Conservation (phyloP, 495 filamentous ascomycete species). For the Penicillium lagena region DNA sequence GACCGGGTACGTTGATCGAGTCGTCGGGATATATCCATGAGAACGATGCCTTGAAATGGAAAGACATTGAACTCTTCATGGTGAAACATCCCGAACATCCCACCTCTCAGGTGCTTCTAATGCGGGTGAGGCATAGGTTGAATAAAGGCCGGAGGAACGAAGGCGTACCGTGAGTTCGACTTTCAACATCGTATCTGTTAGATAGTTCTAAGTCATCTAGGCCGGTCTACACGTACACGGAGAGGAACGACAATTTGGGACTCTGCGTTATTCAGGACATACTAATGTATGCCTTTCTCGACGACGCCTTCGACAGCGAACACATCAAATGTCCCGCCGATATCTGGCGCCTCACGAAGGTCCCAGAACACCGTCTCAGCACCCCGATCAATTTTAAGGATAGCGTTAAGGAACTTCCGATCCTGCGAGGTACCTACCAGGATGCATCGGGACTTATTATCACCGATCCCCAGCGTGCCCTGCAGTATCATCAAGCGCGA, state of each 20-base stretch:
- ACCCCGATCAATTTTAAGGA: conserved; percentile 3
- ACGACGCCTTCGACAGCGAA: conserved; percentile 1
- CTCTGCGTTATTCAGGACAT: conserved; percentile 18
- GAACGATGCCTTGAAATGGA: conserved; percentile 18
- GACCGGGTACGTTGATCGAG: conserved; percentile 11
- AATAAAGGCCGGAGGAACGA: conserved; percentile 20
- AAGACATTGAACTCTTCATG: conserved; percentile 19
- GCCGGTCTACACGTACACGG: conserved; percentile 14
- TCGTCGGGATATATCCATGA: conserved; percentile 11
- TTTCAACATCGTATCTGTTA: neutral
- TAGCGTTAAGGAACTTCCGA: neutral
- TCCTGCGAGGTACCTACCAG: conserved; percentile 1
- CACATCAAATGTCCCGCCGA: conserved; percentile 1
- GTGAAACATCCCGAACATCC: conserved; percentile 16
- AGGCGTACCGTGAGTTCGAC: conserved; percentile 9
- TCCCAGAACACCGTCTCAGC: conserved; percentile 1
- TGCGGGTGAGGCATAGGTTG: conserved; percentile 13
- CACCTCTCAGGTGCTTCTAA: conserved; percentile 14
- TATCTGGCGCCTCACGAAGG: neutral
- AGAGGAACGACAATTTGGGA: conserved; percentile 19
- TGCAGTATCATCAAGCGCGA: conserved; percentile 4
- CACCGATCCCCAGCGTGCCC: conserved; percentile 5
- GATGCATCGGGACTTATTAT: conserved; percentile 1
- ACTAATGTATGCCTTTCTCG: conserved; percentile 6
- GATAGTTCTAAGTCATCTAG: conserved; percentile 5